phyloP scores from a whole-genome alignment of 2,329 filamentous ascomycete species.

The Rosellinia necatrix region DNA sequence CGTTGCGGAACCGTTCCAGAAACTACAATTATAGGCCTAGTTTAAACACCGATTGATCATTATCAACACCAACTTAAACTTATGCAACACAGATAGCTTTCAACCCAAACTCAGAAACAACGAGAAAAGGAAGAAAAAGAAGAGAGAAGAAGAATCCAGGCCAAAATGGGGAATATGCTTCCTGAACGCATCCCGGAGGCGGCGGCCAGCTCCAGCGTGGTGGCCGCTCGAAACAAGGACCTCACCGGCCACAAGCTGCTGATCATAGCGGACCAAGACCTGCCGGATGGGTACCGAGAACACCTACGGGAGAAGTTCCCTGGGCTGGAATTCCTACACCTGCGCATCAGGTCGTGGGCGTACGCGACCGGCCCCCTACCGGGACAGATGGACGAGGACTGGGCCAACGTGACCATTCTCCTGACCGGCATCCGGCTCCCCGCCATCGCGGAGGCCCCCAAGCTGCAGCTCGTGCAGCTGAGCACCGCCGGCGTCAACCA shows the following conservation, averaged over 20 bases:
- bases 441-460: constrained; percentile 48
- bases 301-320: constrained; percentile 48
- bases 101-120: neutral
- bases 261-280: constrained; percentile 43
- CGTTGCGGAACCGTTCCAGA: too few species aligned
- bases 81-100: too few species aligned
- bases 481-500: constrained; percentile 59
- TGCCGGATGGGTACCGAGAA: constrained; percentile 43
- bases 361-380: constrained; percentile 32
- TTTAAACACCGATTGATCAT: too few species aligned
- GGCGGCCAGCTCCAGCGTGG: neutral
- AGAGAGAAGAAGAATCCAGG: neutral
- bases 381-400: constrained; percentile 43
- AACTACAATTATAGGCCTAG: too few species aligned
- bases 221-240: constrained; percentile 33
- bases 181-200: neutral
- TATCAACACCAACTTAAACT: neutral
- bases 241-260: constrained; percentile 55
- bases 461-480: constrained; percentile 58
- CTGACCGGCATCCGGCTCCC: constrained; percentile 51
- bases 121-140: neutral
- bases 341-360: constrained; percentile 39
- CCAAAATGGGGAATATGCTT: constrained; percentile 22
- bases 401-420: constrained; percentile 55
- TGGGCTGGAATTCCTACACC: constrained; percentile 47